Base-by-base conservation (phyloP, 2,329 filamentous ascomycete genomes). In the Epichloe sibirici region DNA sequence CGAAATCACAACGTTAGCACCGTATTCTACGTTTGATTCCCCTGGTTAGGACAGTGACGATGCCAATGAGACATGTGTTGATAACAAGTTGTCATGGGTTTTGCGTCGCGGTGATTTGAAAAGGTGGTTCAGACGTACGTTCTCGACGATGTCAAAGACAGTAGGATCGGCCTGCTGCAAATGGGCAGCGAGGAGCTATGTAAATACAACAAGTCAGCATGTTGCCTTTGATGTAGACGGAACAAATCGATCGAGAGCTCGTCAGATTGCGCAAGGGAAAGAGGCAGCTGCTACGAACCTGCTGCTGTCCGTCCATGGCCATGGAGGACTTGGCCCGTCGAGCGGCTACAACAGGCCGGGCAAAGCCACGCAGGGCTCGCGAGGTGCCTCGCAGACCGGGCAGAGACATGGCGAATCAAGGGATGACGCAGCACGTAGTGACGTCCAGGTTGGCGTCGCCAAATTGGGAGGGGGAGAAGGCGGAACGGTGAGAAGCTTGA, bases 91-190 rank as follows among this genome's bases (percentile, higher is more conserved):
- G 21, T 44, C 23, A 17, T 13, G 42, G 42, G 13, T 21, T 44
- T 8, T 23, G 42, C 42, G 42, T 23, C 47, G n/a, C 13, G n/a
- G 11, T 38, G 21, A 31, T 23, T 12, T 13, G 13, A 17, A 17
- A 23, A 21, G n/a, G 23, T 12, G 34, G 8, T 28, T 6, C 11
- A 37, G 35, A 53, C 52, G 40, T 71, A 94, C 90, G 79, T 90
- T 91, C 69, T 95, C 86, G 61, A 97, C 82, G 62, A 97, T 96
- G 51, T 87, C 82, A 67, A 83, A 95, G 59, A 97, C 85, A 48
- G 83, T 76, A 45, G 91, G 88, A 68, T 97, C 93, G 58, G 89
- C 88, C 63, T 93, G 79, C 66, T 90, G 78, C 50, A 98, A 79
- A 65, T 86, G 77, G 53, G 86, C 78, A 46, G 86, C 81, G 51